Conservation (phyloP, 2,329 filamentous ascomycete genomes). For the Coccinonectria pachysandricola region DNA sequence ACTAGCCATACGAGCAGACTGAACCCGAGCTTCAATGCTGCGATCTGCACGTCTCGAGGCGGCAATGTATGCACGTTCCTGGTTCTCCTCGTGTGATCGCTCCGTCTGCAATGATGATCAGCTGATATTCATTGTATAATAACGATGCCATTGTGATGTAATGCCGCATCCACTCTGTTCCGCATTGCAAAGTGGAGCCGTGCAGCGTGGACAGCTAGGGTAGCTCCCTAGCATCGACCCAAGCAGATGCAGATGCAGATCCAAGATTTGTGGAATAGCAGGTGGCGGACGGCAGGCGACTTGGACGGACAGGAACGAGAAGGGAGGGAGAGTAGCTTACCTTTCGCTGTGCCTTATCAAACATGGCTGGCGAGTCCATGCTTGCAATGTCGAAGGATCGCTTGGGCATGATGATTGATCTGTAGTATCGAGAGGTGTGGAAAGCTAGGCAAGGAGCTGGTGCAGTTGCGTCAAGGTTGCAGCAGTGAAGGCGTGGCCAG, state of each 20-base stretch:
- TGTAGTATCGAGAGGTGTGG: neutral
- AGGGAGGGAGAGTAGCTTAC: conserved; percentile 7
- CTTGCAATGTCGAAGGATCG: conserved; percentile 23
- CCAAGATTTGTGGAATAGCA: too few species aligned
- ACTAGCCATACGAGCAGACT: conserved; percentile 82
- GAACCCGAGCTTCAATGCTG: conserved; percentile 75
- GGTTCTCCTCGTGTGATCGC: conserved; percentile 70
- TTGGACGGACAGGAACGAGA: too few species aligned
- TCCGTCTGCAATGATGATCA: too few species aligned
- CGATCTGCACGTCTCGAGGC: conserved; percentile 80
- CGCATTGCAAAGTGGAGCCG: neutral
- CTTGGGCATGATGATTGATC: conserved; percentile 26
- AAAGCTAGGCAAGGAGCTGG: neutral
- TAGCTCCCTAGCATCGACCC: too few species aligned
- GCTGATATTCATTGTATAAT: conserved; percentile 1
- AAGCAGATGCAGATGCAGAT: too few species aligned
- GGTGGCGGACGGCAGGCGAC: too few species aligned
- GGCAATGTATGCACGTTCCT: conserved; percentile 84
- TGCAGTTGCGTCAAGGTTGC: too few species aligned
- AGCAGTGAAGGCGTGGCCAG: too few species aligned
- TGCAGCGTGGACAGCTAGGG: too few species aligned
- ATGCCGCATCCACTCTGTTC: too few species aligned
- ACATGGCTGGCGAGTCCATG: conserved; percentile 19
- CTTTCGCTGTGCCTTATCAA: conserved; percentile 20
- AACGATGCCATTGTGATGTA: too few species aligned